Base-by-base conservation (phyloP, 1,139 yeast species). In the Taphrina pruni region DNA sequence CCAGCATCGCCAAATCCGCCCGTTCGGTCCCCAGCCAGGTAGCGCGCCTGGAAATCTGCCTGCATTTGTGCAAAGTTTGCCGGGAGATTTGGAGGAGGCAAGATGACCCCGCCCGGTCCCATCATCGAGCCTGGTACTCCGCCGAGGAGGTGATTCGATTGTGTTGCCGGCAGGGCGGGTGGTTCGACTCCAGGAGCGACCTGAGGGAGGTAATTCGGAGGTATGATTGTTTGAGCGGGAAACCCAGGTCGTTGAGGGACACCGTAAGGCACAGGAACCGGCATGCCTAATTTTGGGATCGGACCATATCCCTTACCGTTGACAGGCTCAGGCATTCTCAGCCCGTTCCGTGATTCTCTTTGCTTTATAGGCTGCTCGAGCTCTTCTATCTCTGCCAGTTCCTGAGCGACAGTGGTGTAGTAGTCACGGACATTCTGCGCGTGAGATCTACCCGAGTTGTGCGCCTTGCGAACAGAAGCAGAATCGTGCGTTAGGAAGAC, bases 401-500 rank as follows among this genome's bases (percentile, higher is more conserved):
- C 75, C 57, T 71, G 75, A 39, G 73, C 72, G 26, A 73, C 72
- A 65, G 80, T 78, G 75, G 88, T 90, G 75, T 89, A 92, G 79
- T 90, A 92, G 72, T 88, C 89, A 71, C 92, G 87, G 71, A 89
- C 90, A 71, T 85, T 83, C 73, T 85, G 84, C 65, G 90, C 82
- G 77, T 93, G 98, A 77, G 89, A 88, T 75, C 86, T 86, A 14
- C 98, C 98, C 64, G 85, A 81, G 65, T 90, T 79, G 78, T 93
- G 98, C 55, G 93, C 88, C 75, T 89, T 88, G 57, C 97, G 81
- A 67, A 92, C 97, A 79, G 96, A 89, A 77, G 87, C 82, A 41
- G 96, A 89, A 78, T 91, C 97, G 76, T 92, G 97, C 1, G 97
- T 92, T 71, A 92, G 81, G 75, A 89, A 88, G 35, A 93, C 82